Evolutionary conservation across 2,329 filamentous ascomycete genomes (phyloP), one percentile per base, ranked within the genome.

Genomic region (Diaporthe amygdali): DNA sequence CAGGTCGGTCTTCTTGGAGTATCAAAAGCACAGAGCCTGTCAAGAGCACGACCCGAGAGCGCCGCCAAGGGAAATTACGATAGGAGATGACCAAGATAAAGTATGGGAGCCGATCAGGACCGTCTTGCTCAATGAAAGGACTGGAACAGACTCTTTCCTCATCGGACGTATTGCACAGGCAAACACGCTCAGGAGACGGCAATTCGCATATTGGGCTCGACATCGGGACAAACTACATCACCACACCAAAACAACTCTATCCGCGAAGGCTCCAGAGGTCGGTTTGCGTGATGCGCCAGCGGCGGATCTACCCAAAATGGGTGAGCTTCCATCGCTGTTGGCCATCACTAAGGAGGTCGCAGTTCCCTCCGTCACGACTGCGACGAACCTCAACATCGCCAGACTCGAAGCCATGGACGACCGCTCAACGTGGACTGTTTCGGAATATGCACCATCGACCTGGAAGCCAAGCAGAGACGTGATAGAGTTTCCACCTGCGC

Each of bases 71-170:
- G 2, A 9, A 10, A 20, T 37, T 22, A 4, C 46, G 32, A 2
- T 22, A 4, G 61, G 32, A 2, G 32, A 66, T 20, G n/a, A 56
- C 22, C 37, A 44, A 2, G 66, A 68, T 25, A 30, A 30, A 32
- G 66, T 68, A 4, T 68, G 66, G 49, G 66, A 68, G 51, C 66
- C 49, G n/a, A 56, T 68, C 49, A 56, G 20, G 20, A 55, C 49
- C 20, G 39, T 68, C 32, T 14, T 68, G 0, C 22, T 5, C 25
- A 34, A 56, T 20, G 37, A 56, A 32, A 56, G 2, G 9, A 68
- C 32, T 2, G 20, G 27, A 12, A 10, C 20, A 34, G 32, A 46
- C 12, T 56, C 66, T 17, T 56, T 52, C 51, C 66, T 68, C 14
- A 52, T 68, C 49, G 37, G 56, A 17, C 49, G 47, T 9, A 68